A percentile compares a stretch with the other conserved stretches of the same genome.
phyloP scores from a whole-genome alignment of 345 rosid genomes.

The Aegle marmelos region DNA sequence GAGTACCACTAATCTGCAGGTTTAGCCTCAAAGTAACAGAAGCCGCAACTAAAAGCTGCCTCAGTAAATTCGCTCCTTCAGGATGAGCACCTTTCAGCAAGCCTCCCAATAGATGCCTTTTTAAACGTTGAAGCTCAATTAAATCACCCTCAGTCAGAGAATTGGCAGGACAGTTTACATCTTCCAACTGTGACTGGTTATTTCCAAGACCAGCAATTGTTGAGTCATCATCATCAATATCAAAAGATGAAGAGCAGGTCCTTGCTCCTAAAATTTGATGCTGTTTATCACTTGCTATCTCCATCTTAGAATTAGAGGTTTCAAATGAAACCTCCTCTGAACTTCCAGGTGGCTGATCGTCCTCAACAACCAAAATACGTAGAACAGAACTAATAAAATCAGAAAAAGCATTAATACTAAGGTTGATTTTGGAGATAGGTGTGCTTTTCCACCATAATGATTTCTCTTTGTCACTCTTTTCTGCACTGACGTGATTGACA shows the following conservation, averaged over 20 bases:
- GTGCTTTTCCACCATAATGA: slow-evolving; percentile 34
- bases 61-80: slow-evolving; percentile 56
- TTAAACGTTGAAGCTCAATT: slow-evolving; percentile 25
- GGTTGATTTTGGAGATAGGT: slow-evolving; percentile 36
- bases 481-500: slow-evolving; percentile 32
- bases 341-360: slow-evolving; percentile 28
- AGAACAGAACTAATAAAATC: slow-evolving; percentile 41
- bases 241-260: slow-evolving; percentile 17
- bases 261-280: slow-evolving; percentile 9
- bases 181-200: slow-evolving; percentile 21
- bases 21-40: slow-evolving; percentile 72
- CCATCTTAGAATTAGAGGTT: slow-evolving; percentile 1
- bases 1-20: slow-evolving; percentile 36
- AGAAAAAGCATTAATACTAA: slow-evolving; percentile 34
- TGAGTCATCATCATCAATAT: slow-evolving; percentile 22
- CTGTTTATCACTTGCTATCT: slow-evolving; percentile 7
- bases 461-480: slow-evolving; percentile 36
- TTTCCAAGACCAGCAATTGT: slow-evolving; percentile 1
- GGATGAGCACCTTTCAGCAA: slow-evolving; percentile 55
- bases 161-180: slow-evolving; percentile 22
- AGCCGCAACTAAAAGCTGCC: slow-evolving; percentile 67
- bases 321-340: slow-evolving; percentile 13
- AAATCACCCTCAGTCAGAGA: slow-evolving; percentile 33
- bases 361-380: slow-evolving; percentile 35
- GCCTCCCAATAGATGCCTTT: slow-evolving; percentile 40